Evolutionary conservation across 768 basidiomycete species (phyloP).

Genomic region (Filobasidium wieringae): DNA sequence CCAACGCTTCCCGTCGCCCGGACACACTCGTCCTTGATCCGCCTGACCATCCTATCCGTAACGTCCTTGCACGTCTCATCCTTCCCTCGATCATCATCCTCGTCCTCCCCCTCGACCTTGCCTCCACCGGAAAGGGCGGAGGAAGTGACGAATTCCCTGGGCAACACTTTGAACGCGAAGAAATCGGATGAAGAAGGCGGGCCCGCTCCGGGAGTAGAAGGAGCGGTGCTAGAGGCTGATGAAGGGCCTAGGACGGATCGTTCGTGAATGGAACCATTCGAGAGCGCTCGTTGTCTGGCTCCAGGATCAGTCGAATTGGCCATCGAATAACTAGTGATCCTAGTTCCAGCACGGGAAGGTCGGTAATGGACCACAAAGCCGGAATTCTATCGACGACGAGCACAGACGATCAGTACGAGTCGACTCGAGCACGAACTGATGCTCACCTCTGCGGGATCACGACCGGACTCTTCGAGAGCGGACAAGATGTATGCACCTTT

Average conservation of each 20-base stretch:
- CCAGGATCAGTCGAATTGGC: conserved; percentile 46
- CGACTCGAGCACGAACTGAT: background rate
- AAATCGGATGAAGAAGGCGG: conserved; percentile 32
- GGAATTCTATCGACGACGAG: conserved; percentile 47
- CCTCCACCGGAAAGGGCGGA: conserved; percentile 4
- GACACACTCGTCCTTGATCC: conserved; percentile 56
- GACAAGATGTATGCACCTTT: conserved; percentile 95
- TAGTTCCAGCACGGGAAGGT: conserved; percentile 57
- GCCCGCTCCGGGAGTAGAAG: no score
- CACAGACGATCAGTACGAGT: background rate
- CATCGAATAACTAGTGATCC: conserved; percentile 74
- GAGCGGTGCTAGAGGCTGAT: background rate
- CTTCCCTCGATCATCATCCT: conserved; percentile 17
- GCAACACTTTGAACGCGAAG: conserved; percentile 41
- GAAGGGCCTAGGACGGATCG: background rate
- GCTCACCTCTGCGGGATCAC: conserved; percentile 57
- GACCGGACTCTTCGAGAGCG: conserved; percentile 78
- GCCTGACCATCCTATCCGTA: conserved; percentile 60
- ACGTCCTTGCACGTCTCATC: conserved; percentile 58
- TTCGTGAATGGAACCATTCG: background rate
- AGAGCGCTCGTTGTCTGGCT: background rate
- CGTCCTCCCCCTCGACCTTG: conserved; percentile 10
- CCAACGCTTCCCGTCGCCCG: conserved; percentile 41
- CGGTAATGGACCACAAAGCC: conserved; percentile 78
- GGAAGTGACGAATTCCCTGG: conserved; percentile 27